These are phyloP conservation scores for Xerophyta viscosa DNA, from an alignment of 106 monocot species.

Conservation along the genomic window DNA sequence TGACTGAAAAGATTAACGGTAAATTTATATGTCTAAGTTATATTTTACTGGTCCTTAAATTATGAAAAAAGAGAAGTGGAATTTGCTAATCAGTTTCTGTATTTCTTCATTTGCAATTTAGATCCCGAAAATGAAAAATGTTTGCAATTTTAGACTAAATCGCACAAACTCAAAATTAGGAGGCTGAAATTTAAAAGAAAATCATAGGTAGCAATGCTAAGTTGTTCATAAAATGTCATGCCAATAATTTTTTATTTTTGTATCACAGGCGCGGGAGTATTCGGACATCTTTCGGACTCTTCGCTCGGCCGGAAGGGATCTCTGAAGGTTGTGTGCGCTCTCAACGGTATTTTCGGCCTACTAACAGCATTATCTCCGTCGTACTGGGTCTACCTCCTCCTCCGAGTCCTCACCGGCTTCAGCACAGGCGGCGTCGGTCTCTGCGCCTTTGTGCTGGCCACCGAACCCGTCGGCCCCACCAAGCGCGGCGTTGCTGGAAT, in stretches of 20 bases:
- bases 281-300: conserved; percentile 88
- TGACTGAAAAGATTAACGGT: too few relatives aligned
- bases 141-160: too few relatives aligned
- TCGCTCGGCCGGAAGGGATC: conserved; percentile 72
- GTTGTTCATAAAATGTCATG: too few relatives aligned
- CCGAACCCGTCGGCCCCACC: conserved; percentile 68
- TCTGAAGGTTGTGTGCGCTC: conserved; percentile 38
- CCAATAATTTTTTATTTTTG: background rate
- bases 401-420: conserved; percentile 81
- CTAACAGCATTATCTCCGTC: conserved; percentile 59
- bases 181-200: too few relatives aligned
- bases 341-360: conserved; percentile 58
- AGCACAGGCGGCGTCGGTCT: conserved; percentile 79
- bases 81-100: too few relatives aligned
- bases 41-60: too few relatives aligned
- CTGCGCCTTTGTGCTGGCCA: conserved; percentile 88
- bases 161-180: too few relatives aligned
- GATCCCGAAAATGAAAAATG: too few relatives aligned
- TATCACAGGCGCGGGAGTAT: conserved; percentile 66
- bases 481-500: conserved; percentile 68
- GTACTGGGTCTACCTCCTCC: conserved; percentile 51
- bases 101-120: too few relatives aligned
- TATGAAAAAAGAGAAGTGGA: too few relatives aligned
- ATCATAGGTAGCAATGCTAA: too few relatives aligned
- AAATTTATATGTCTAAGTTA: too few relatives aligned